A percentile compares a stretch with the other conserved stretches of the same genome.
These are phyloP conservation scores for Aspergillus vadensis DNA, from an alignment of 2,329 filamentous ascomycete genomes.

Conservation along the genomic window DNA sequence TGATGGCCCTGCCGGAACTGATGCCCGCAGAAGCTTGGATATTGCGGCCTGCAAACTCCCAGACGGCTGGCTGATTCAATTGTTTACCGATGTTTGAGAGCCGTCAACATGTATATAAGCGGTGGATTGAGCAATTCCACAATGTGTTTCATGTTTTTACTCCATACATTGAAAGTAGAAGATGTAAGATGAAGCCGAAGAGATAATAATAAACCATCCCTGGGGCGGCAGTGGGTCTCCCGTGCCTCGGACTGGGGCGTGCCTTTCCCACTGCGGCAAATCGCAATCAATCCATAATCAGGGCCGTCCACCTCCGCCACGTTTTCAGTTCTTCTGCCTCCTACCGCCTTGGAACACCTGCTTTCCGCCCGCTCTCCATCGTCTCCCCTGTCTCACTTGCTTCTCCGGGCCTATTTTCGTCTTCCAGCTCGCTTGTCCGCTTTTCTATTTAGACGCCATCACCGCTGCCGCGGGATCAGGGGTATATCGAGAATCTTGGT, in stretches of 20 bases:
- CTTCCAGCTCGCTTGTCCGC: background rate
- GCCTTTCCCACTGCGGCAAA: conserved; percentile 22
- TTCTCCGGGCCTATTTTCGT: background rate
- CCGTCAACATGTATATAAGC: too few relatives aligned
- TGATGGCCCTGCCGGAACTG: background rate
- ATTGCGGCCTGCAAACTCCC: background rate
- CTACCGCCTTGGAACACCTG: conserved; percentile 3
- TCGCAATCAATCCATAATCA: conserved; percentile 19
- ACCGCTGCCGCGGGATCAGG: background rate
- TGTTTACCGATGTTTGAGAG: too few relatives aligned
- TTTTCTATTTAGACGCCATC: background rate
- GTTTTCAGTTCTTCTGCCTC: conserved; percentile 19
- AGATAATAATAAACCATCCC: conserved; percentile 1
- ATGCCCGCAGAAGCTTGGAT: background rate
- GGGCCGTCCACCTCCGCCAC: conserved; percentile 23
- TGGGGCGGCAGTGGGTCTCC: conserved; percentile 17
- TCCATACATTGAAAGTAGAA: background rate
- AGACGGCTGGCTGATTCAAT: too few relatives aligned
- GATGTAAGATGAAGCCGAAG: background rate
- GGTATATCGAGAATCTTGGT: conserved; percentile 4
- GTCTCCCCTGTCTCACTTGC: background rate
- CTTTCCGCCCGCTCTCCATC: background rate
- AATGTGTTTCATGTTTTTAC: background rate
- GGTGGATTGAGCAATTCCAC: background rate
- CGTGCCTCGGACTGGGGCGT: conserved; percentile 13